Conservation (phyloP, 352 stramenopile genomes). For the Halophytophthora batemanensis region DNA sequence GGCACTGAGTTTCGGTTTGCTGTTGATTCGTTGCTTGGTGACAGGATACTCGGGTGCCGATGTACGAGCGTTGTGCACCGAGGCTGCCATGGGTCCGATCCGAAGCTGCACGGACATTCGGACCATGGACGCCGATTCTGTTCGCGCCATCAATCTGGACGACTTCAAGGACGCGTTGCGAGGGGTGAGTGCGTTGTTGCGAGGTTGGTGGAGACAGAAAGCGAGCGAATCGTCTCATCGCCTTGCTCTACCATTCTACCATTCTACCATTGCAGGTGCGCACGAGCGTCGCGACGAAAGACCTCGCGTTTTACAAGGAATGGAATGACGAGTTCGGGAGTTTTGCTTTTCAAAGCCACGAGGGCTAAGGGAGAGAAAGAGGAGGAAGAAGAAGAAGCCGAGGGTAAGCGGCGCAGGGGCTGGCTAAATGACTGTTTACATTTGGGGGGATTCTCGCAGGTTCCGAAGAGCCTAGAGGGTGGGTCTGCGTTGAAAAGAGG, state of each 20-base stretch:
- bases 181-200: constrained; percentile 36
- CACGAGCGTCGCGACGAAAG: constrained; percentile 93
- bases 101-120: constrained; percentile 75
- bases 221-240: constrained; percentile 1
- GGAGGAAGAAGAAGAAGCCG: too few relatives aligned
- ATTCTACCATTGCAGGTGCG: constrained; percentile 62
- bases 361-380: constrained; percentile 21
- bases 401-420: too few relatives aligned
- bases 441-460: constrained; percentile 8
- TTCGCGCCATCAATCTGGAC: constrained; percentile 93
- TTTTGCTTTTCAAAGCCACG: constrained; percentile 74
- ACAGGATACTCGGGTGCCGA: constrained; percentile 97
- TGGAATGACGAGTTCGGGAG: constrained; percentile 95
- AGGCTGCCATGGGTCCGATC: constrained; percentile 98
- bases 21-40: background rate
- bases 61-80: constrained; percentile 95
- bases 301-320: constrained; percentile 91
- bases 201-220: too few relatives aligned
- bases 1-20: constrained; percentile 7
- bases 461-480: constrained; percentile 2
- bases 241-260: background rate
- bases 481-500: constrained; percentile 10
- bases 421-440: constrained; percentile 24
- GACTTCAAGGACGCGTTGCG: constrained; percentile 95
- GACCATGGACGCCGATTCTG: constrained; percentile 85